phyloP scores from a whole-genome alignment of 345 rosid species.

The Clarkia xantiana region DNA sequence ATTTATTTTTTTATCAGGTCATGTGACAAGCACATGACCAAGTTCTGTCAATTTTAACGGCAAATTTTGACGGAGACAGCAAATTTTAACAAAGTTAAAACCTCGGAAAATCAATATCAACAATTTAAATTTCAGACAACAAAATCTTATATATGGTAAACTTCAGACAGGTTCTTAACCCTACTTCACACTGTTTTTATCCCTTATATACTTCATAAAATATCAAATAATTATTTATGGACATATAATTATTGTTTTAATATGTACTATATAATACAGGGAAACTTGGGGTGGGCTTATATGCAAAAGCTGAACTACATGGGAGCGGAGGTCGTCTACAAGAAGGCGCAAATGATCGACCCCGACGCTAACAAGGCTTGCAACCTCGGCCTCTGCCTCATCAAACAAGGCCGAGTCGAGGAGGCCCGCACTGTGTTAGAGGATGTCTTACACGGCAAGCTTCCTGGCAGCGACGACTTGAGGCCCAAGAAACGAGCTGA shows the following conservation, averaged over 20 bases:
- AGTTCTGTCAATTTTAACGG: too few relatives aligned
- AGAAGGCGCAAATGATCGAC: conserved; percentile 78
- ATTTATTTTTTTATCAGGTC: too few relatives aligned
- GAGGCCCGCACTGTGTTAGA: conserved; percentile 41
- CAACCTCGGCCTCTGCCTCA: conserved; percentile 59
- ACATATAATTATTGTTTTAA: conserved; percentile 32
- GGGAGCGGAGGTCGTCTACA: conserved; percentile 71
- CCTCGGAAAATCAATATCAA: too few relatives aligned
- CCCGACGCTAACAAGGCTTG: conserved; percentile 84
- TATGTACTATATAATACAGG: conserved; percentile 46
- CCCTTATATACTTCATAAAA: conserved; percentile 55
- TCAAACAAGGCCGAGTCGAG: conserved; percentile 43
- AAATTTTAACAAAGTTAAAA: too few relatives aligned
- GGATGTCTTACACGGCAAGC: conserved; percentile 22
- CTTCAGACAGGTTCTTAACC: too few relatives aligned
- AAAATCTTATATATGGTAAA: too few relatives aligned
- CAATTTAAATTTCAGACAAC: too few relatives aligned
- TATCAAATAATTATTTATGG: conserved; percentile 18
- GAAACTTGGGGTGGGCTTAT: conserved; percentile 95
- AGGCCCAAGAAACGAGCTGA: conserved; percentile 41
- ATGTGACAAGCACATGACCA: too few relatives aligned
- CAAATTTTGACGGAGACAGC: too few relatives aligned
- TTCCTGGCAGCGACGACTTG: conserved; percentile 46
- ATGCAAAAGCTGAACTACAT: conserved; percentile 77
- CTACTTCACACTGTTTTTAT: too few relatives aligned